phyloP scores from a whole-genome alignment of 2,329 filamentous ascomycete genomes.

The Hypomyces perniciosus region DNA sequence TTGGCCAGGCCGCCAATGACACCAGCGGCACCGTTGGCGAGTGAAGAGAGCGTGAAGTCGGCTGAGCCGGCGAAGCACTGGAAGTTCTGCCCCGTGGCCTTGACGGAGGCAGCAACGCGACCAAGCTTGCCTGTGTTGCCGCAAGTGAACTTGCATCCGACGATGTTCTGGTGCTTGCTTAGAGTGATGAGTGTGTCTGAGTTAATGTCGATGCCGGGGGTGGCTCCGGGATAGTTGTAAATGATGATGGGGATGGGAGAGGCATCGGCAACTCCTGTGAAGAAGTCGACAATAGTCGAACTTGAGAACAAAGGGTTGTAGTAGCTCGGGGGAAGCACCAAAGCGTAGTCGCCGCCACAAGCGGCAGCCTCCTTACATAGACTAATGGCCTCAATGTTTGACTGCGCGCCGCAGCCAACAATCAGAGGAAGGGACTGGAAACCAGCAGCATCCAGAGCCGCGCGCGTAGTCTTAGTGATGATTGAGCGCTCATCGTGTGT shows the following conservation, averaged over 20 bases:
- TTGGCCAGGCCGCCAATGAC: constrained; percentile 69
- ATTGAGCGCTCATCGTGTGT: constrained; percentile 62
- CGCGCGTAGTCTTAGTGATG: constrained; percentile 64
- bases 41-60: constrained; percentile 64
- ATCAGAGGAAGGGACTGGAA: constrained; percentile 64
- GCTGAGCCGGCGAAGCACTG: constrained; percentile 67
- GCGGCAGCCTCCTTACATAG: constrained; percentile 63
- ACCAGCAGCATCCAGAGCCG: constrained; percentile 59
- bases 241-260: constrained; percentile 62
- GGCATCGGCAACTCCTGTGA: constrained; percentile 55
- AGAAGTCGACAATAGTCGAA: constrained; percentile 56
- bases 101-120: constrained; percentile 43
- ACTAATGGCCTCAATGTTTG: constrained; percentile 65
- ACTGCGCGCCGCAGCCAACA: constrained; percentile 69
- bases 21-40: constrained; percentile 63
- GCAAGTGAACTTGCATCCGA: constrained; percentile 63
- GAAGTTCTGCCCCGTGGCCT: constrained; percentile 53
- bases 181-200: constrained; percentile 57
- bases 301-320: constrained; percentile 62
- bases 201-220: constrained; percentile 56
- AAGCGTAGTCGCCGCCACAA: constrained; percentile 66
- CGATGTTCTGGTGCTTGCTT: constrained; percentile 58
- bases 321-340: constrained; percentile 72
- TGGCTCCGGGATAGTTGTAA: constrained; percentile 64
- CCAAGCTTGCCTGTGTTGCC: constrained; percentile 67